phyloP scores from a whole-genome alignment of 192 early-diverging fungal species.

The Gaertneriomyces sp. region DNA sequence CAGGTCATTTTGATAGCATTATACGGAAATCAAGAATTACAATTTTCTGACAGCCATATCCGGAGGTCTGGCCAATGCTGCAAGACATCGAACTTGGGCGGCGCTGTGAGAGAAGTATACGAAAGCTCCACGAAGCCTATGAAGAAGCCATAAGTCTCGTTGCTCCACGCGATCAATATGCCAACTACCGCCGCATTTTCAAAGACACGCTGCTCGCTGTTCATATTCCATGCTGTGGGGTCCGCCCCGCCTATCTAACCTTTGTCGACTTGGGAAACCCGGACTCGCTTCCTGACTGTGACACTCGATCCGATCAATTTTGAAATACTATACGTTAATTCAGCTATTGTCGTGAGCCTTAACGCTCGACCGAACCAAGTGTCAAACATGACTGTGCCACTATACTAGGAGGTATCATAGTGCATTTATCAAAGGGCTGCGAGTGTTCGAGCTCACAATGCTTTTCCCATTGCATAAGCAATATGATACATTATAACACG shows the following conservation, averaged over 20 bases:
- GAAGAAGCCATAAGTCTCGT: conserved; percentile 39
- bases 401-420: too few relatives aligned
- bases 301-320: too few relatives aligned
- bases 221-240: conserved; percentile 53
- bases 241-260: conserved; percentile 57
- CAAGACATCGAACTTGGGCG: conserved; percentile 56
- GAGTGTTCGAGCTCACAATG: too few relatives aligned
- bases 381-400: too few relatives aligned
- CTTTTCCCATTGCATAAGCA: too few relatives aligned
- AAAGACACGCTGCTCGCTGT: conserved; percentile 45
- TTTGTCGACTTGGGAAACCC: conserved; percentile 53
- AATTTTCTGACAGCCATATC: conserved; percentile 56
- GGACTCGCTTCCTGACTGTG: conserved; percentile 47
- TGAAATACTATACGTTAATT: too few relatives aligned
- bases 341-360: too few relatives aligned
- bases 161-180: conserved; percentile 54
- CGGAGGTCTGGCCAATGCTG: conserved; percentile 50
- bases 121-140: conserved; percentile 41
- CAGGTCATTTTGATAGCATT: conserved; percentile 33
- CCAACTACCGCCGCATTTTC: conserved; percentile 53
- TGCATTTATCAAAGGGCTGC: too few relatives aligned
- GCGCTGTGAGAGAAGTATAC: conserved; percentile 41
- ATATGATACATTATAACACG: too few relatives aligned
- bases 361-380: too few relatives aligned
- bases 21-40: conserved; percentile 53